Conservation (phyloP, 306 rosid species). For the Urtica urens region DNA sequence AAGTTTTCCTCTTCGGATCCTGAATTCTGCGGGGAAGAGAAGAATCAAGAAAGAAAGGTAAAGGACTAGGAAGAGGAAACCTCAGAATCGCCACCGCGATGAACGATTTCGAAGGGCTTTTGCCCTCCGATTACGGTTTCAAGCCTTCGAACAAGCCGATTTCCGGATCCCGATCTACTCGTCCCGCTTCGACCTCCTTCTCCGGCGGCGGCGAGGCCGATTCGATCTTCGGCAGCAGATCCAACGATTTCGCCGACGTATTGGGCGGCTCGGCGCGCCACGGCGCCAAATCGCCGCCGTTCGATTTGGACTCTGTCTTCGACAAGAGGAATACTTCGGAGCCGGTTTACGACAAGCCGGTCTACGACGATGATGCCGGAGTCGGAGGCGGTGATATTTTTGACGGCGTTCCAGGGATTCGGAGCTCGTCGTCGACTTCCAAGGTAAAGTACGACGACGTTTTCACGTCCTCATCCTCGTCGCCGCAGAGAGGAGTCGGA, state of each 20-base stretch:
- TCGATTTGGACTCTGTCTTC: slow-evolving; percentile 56
- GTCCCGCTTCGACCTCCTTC: slow-evolving; percentile 31
- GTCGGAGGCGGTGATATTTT: slow-evolving; percentile 86
- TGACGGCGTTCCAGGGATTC: slow-evolving; percentile 73
- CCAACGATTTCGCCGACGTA: slow-evolving; percentile 41
- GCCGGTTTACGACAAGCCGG: slow-evolving; percentile 70
- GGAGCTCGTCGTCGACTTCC: slow-evolving; percentile 42
- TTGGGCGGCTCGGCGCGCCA: slow-evolving; percentile 32
- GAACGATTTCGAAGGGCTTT: slow-evolving; percentile 91
- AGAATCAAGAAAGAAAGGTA: background rate
- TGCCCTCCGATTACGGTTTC: slow-evolving; percentile 60
- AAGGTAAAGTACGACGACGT: slow-evolving; percentile 44
- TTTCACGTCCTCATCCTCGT: slow-evolving; percentile 41
- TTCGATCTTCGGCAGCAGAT: slow-evolving; percentile 36
- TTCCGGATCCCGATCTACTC: slow-evolving; percentile 66
- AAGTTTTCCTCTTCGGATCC: slow-evolving; percentile 4
- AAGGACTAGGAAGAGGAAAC: slow-evolving; percentile 1
- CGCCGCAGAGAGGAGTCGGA: slow-evolving; percentile 27
- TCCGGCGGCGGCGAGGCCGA: slow-evolving; percentile 37
- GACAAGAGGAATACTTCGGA: slow-evolving; percentile 29
- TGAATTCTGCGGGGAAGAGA: background rate
- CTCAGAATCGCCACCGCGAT: slow-evolving; percentile 22
- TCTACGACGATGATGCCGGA: slow-evolving; percentile 48
- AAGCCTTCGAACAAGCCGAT: slow-evolving; percentile 73
- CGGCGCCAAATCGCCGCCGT: slow-evolving; percentile 37